These are phyloP conservation scores for Prunus yedoensis DNA, from an alignment of 331 rosid genomes.

Conservation along the genomic window DNA sequence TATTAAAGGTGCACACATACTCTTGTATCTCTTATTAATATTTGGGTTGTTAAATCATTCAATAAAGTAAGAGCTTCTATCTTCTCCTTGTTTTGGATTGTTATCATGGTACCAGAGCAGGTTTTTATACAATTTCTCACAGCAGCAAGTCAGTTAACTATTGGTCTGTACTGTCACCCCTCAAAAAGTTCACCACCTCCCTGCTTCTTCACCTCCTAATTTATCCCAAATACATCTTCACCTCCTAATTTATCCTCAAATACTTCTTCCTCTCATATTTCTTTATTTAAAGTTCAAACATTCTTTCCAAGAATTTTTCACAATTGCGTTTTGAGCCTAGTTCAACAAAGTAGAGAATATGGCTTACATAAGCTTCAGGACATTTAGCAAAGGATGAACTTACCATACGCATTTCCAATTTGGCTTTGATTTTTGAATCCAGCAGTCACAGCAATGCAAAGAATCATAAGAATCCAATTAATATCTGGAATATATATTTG, in stretches of 20 bases:
- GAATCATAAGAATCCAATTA: slow-evolving; percentile 96
- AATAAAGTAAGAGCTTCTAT: too few species aligned
- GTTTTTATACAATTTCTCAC: too few species aligned
- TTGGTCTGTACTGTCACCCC: neutral
- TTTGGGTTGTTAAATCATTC: too few species aligned
- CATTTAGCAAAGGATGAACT: slow-evolving; percentile 24
- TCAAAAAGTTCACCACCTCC: neutral
- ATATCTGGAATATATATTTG: slow-evolving; percentile 97
- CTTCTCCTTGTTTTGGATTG: too few species aligned
- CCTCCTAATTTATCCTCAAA: neutral
- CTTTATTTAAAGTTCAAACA: neutral
- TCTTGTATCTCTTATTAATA: too few species aligned
- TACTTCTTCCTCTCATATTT: slow-evolving; percentile 2
- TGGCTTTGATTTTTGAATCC: slow-evolving; percentile 92
- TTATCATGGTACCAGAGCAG: too few species aligned
- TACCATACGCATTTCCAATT: slow-evolving; percentile 99
- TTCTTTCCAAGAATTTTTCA: neutral
- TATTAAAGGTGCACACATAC: too few species aligned
- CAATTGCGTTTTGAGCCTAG: neutral
- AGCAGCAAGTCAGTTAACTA: neutral
- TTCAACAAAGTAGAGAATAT: neutral
- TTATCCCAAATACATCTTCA: too few species aligned
- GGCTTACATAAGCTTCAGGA: neutral
- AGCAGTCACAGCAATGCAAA: slow-evolving; percentile 95
- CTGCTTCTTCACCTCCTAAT: neutral